A percentile compares a stretch with the other conserved stretches of the same genome.
phyloP scores from a whole-genome alignment of 169 alveolate genomes.

The Eimeria zaria region DNA sequence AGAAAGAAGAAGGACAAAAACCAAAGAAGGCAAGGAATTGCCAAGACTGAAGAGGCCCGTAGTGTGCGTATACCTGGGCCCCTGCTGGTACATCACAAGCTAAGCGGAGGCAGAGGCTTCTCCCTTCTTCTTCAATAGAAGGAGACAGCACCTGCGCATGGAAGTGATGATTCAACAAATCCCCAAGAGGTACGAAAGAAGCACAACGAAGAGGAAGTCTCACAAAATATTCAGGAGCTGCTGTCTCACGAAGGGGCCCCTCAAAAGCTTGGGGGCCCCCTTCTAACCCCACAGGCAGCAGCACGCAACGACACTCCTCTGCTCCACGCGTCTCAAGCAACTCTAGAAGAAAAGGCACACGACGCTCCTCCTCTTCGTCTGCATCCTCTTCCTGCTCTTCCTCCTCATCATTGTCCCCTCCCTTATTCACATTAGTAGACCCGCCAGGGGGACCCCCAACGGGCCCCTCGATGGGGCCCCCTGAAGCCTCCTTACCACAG shows the following conservation, averaged over 20 bases:
- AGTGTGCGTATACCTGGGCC: constrained; percentile 63
- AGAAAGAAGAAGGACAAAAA: constrained; percentile 48
- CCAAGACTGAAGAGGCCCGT: constrained; percentile 83
- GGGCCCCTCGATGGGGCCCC: constrained; percentile 12
- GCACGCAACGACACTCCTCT: not conserved
- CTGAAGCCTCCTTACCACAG: not conserved
- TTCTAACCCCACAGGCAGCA: not conserved
- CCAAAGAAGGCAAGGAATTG: constrained; percentile 72
- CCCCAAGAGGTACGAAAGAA: constrained; percentile 67
- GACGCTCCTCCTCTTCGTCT: not conserved
- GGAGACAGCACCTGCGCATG: constrained; percentile 76
- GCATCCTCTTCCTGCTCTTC: not conserved
- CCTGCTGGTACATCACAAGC: constrained; percentile 67
- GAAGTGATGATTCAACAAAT: constrained; percentile 75
- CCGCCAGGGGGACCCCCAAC: not conserved
- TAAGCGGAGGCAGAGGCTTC: constrained; percentile 21
- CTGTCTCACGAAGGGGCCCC: too few species aligned
- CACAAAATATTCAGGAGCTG: not conserved
- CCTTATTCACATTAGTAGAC: not conserved
- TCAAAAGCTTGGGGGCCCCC: not conserved
- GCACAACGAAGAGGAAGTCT: constrained; percentile 69
- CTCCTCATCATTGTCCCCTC: not conserved
- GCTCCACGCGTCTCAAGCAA: constrained; percentile 5
- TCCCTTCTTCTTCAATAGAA: constrained; percentile 6
- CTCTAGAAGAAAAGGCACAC: constrained; percentile 40